A percentile compares a stretch with the other conserved stretches of the same genome.
These are phyloP conservation scores for Panellus pusillus DNA, from an alignment of 768 basidiomycete genomes.

Conservation along the genomic window DNA sequence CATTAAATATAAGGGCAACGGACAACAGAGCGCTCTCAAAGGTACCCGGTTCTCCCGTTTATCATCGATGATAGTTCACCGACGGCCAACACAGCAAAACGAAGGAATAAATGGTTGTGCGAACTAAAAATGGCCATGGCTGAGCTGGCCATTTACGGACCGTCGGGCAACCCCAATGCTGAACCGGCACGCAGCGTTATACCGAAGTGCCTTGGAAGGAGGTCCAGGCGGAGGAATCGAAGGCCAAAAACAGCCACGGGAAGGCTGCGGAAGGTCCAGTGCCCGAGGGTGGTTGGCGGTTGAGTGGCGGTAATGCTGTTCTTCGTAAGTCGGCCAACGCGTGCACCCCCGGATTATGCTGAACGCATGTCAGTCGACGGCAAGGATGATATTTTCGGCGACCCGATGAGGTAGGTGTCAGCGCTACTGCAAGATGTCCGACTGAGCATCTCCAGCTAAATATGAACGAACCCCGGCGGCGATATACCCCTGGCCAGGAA, in stretches of 20 bases:
- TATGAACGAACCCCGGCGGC: slow-evolving; percentile 36
- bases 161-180: slow-evolving; percentile 55
- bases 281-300: slow-evolving; percentile 46
- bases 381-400: slow-evolving; percentile 47
- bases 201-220: slow-evolving; percentile 75
- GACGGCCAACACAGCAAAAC: slow-evolving; percentile 48
- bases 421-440: not conserved
- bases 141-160: slow-evolving; percentile 72
- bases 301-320: slow-evolving; percentile 53
- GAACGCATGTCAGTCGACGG: slow-evolving; percentile 34
- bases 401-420: slow-evolving; percentile 31
- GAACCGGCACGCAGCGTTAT: slow-evolving; percentile 54
- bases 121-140: slow-evolving; percentile 73
- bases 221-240: slow-evolving; percentile 43
- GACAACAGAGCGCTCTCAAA: slow-evolving; percentile 76
- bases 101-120: slow-evolving; percentile 92
- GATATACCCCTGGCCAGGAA: slow-evolving; percentile 21
- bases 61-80: slow-evolving; percentile 10
- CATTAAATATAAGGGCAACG: slow-evolving; percentile 89
- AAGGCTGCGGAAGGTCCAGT: slow-evolving; percentile 25
- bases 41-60: slow-evolving; percentile 34
- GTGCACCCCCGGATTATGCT: slow-evolving; percentile 1
- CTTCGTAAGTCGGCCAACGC: slow-evolving; percentile 39
- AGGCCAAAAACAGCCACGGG: slow-evolving; percentile 27
- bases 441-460: slow-evolving; percentile 26